Base-by-base conservation (phyloP, 1,284 basidiomycete species). In the Singerocomus inundabilis region DNA sequence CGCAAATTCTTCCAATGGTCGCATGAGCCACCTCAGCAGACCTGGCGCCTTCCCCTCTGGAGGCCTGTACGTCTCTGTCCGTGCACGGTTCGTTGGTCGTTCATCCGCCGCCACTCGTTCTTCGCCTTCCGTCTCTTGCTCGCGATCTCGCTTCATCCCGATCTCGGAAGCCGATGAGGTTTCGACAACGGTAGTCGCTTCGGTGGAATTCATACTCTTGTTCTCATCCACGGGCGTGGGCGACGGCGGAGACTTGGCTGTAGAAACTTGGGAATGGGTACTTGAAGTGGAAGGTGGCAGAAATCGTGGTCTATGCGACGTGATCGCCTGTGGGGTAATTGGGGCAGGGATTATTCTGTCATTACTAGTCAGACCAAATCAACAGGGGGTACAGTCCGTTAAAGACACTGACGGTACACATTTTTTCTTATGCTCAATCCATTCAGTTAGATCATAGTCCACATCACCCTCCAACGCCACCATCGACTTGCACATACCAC, bases 1-100 rank as follows among this genome's bases (percentile, higher is more conserved):
- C 48, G 82, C 70, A 63, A 86, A 85, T 16, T 77, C 78, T 62
- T 77, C 76, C 66, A 86, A 72, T 4, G 84, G 84, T 36, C 77
- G 68, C 57, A 80, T 65, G 54, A 86, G 72, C 84, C 80, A 84
- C 36, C 76, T 77, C 48, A 81, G 58, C 36, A 73, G 57, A 36
- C 71, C 70, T 9, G 78, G 75, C 10, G 71, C 60, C 25, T 79
- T 76, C 44, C 68, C 69, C 51, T 70, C 59, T 4, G 75, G 69
- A 0, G 74, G 69, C 40, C 66, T 61, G 60, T 79, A 79, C 0
- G 62, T 63, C 45, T 75, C 76, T 25, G 67, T 78, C 34, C 83
- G 75, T 16, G 74, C 69, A 13, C 82, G 81, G 48, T 75, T 78
- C 24, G 67, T 45, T 18, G 76, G 76, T 33, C 73, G 71, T 35